Percentiles rank a stretch among this genome's conserved stretches.
Conservation (phyloP, 495 filamentous ascomycete genomes). For the Podospora sp. region DNA sequence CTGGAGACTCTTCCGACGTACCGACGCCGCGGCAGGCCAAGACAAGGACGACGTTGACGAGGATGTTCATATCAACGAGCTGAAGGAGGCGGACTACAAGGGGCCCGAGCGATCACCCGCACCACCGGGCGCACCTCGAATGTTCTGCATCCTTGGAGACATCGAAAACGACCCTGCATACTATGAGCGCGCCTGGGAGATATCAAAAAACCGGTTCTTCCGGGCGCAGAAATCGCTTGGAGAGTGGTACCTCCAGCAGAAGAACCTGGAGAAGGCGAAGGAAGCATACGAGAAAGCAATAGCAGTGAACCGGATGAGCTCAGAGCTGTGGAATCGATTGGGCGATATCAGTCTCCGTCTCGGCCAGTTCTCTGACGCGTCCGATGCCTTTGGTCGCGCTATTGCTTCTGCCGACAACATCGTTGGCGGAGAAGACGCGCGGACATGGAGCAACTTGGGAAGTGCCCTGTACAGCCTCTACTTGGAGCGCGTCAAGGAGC, state of each 20-base stretch:
- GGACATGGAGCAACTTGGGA: slow-evolving; percentile 94
- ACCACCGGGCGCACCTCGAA: slow-evolving; percentile 79
- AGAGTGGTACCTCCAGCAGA: slow-evolving; percentile 66
- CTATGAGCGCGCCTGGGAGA: slow-evolving; percentile 87
- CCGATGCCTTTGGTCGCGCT: slow-evolving; percentile 79
- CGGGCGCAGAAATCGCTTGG: slow-evolving; percentile 87
- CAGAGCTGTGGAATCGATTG: slow-evolving; percentile 82
- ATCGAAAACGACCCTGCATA: slow-evolving; percentile 70
- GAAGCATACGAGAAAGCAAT: slow-evolving; percentile 77
- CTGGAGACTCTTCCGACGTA: slow-evolving; percentile 72
- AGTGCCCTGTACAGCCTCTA: slow-evolving; percentile 64
- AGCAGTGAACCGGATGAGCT: slow-evolving; percentile 76
- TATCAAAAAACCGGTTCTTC: slow-evolving; percentile 78
- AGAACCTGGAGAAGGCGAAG: slow-evolving; percentile 68
- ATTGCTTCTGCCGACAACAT: slow-evolving; percentile 56
- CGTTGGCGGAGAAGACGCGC: slow-evolving; percentile 83
- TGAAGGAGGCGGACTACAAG: slow-evolving; percentile 56
- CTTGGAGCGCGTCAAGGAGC: slow-evolving; percentile 45
- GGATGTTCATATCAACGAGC: slow-evolving; percentile 47
- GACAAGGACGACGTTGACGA: slow-evolving; percentile 49
- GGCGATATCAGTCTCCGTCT: slow-evolving; percentile 85
- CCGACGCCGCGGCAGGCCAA: slow-evolving; percentile 32
- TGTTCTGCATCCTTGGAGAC: slow-evolving; percentile 94
- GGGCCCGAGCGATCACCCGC: slow-evolving; percentile 67
- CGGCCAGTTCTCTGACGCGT: slow-evolving; percentile 73